Base-by-base conservation (phyloP, 352 stramenopile species). In the Thraustochytrium sp. region DNA sequence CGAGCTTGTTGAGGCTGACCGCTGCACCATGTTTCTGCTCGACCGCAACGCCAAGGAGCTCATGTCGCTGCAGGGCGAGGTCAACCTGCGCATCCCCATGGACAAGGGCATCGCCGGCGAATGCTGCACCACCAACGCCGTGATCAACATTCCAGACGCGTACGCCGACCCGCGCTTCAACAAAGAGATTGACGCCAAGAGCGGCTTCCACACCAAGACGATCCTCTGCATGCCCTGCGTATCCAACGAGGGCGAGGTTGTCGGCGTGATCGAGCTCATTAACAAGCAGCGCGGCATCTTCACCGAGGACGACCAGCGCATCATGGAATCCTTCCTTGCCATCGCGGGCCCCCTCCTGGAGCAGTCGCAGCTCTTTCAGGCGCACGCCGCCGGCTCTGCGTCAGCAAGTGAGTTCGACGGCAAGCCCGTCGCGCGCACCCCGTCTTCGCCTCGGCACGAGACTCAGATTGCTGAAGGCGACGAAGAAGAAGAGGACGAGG, bases 91-190 rank as follows among this genome's bases (percentile, higher is more conserved):
- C 48, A 89, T 96, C 0, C 91, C 92, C 0, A 92, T 92, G 36
- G 92, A 92, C 84, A 94, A 92, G 88, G 94, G 94, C 26, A 93
- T 98, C 51, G 92, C 92, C 36, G 94, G 93, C 0, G 94, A 90
- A 21, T 93, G 96, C 4, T 93, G 92, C 9, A 91, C 87, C 18
- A 96, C 29, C 34, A 91, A 92, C 55, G 92, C 92, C 72, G 82
- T 88, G 21, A 89, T 96, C 76, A 96, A 95, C 75, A 95, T 98
- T 51, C 89, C 85, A 2, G 93, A 98, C 84, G 93, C 93, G 5
- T 98, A 98, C 85, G 86, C 90, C 23, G 92, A 98, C 72, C 85
- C 88, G 0, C 92, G 93, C 68, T 98, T 97, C 59, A 94, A 97
- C 73, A 89, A 91, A 34, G 91, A 95, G 40, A 95, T 97, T 84